Evolutionary conservation across 441 rosid genomes (phyloP).

Genomic region (Euphorbia schlechtendalii): DNA sequence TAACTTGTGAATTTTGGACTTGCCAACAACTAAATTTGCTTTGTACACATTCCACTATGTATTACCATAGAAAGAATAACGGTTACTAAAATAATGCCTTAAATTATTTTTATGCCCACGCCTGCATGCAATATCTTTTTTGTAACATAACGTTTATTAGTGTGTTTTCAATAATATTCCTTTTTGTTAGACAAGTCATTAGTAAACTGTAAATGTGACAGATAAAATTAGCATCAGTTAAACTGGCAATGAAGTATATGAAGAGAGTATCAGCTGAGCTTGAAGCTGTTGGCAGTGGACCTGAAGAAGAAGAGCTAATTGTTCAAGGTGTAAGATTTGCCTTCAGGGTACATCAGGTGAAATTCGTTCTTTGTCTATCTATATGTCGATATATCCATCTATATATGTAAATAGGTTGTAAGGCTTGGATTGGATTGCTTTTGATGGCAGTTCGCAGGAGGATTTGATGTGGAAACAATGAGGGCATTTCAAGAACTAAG

Average conservation of each 20-base stretch:
- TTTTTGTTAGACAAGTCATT: no score
- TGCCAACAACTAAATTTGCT: constrained; percentile 11
- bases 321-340: constrained; percentile 92
- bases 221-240: constrained; percentile 87
- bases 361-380: not conserved
- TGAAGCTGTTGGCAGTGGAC: constrained; percentile 47
- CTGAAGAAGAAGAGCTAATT: constrained; percentile 89
- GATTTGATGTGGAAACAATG: constrained; percentile 91
- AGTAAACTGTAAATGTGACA: constrained; percentile 21
- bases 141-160: no score
- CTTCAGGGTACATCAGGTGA: constrained; percentile 97
- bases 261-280: constrained; percentile 89
- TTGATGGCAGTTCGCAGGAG: constrained; percentile 72
- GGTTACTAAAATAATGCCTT: constrained; percentile 22
- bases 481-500: constrained; percentile 87
- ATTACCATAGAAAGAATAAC: constrained; percentile 19
- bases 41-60: constrained; percentile 23
- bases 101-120: constrained; percentile 34
- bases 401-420: not conserved
- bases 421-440: not conserved
- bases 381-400: no score
- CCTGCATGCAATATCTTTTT: no score
- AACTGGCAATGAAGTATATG: constrained; percentile 92
- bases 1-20: constrained; percentile 15
- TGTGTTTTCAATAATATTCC: no score